Evolutionary conservation across 495 filamentous ascomycete genomes (phyloP), one percentile per base, ranked within the genome.

Genomic region (Parachaetomium inaequale): DNA sequence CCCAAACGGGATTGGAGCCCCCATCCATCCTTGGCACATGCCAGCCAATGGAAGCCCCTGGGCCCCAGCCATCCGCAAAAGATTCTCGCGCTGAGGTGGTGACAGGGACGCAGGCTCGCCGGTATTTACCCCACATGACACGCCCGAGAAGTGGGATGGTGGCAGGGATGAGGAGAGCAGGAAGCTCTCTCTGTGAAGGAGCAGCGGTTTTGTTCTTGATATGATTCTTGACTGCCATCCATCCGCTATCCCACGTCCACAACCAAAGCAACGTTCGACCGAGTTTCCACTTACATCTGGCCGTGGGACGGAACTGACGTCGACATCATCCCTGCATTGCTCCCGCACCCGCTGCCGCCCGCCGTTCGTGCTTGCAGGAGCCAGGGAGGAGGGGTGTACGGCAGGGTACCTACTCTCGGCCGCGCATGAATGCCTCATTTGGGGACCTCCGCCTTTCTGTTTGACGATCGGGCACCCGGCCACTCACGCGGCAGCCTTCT

Each of bases 11-110:
- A 40, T 52, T 64, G 66, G 59, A 49, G 43, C 15, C 29, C 32
- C 45, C n/a, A 38, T 53, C 31, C 59, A 61, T 59, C 53, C 59
- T 43, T 53, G 62, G 52, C 63, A 53, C 11, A 4, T 28, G 25
- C 55, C 34, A 55, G 49, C 77, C 77, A 79, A 79, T 78, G 67
- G 67, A 63, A 69, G 52, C 43, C 58, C 62, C 54, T 67, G 36
- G 38, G 15, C 72, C n/a, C 75, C 77, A 79, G 75, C 77, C 77
- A 78, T 77, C 74, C 72, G 59, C 70, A 69, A 73, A 74, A 50
- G 58, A 53, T 62, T 43, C 63, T 45, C 43, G 19, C 32, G 51
- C 54, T 21, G 63, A 61, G 51, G 46, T 46, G 63, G 61, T 61
- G 61, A 56, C 51, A 58, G 43, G 61, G 47, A 53, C 17, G n/a